These are phyloP conservation scores for Rhizopogon sp. DNA, from an alignment of 768 basidiomycete species.

Conservation along the genomic window DNA sequence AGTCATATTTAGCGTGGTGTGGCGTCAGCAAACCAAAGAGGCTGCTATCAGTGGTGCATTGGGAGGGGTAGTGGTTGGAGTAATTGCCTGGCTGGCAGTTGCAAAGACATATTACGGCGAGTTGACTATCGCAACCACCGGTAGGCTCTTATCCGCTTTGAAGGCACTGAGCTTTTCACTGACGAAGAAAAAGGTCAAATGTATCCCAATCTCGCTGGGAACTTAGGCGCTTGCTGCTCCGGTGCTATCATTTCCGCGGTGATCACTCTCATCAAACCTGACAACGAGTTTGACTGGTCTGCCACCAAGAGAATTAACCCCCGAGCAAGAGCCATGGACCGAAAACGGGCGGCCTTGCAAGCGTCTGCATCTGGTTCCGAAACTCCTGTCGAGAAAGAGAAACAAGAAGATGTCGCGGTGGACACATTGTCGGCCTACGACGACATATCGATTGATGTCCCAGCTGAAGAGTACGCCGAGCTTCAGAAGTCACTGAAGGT, in stretches of 20 bases:
- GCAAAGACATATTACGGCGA: slow-evolving; percentile 13
- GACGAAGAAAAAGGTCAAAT: slow-evolving; percentile 7
- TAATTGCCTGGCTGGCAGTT: slow-evolving; percentile 42
- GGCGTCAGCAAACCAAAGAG: slow-evolving; percentile 33
- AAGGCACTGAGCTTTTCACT: neutral
- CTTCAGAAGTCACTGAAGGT: slow-evolving; percentile 9
- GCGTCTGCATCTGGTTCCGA: slow-evolving; percentile 4
- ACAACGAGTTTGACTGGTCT: slow-evolving; percentile 14
- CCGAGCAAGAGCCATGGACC: slow-evolving; percentile 7
- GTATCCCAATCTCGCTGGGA: slow-evolving; percentile 13
- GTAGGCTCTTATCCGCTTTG: neutral
- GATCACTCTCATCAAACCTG: slow-evolving; percentile 13
- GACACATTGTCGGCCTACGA: slow-evolving; percentile 2
- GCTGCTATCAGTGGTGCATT: slow-evolving; percentile 36
- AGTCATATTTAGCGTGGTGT: slow-evolving; percentile 13
- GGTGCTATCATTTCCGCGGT: slow-evolving; percentile 11
- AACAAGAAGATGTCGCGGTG: slow-evolving; percentile 2
- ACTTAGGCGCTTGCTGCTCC: slow-evolving; percentile 12
- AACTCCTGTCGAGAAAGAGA: slow-evolving; percentile 9
- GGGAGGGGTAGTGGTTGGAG: slow-evolving; percentile 36
- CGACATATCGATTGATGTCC: neutral
- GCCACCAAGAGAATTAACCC: slow-evolving; percentile 13
- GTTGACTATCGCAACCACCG: slow-evolving; percentile 10
- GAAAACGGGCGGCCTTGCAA: neutral
- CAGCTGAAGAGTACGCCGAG: slow-evolving; percentile 3